Evolutionary conservation across 495 filamentous ascomycete species (phyloP).

Genomic region (Penicillium maclennaniae): DNA sequence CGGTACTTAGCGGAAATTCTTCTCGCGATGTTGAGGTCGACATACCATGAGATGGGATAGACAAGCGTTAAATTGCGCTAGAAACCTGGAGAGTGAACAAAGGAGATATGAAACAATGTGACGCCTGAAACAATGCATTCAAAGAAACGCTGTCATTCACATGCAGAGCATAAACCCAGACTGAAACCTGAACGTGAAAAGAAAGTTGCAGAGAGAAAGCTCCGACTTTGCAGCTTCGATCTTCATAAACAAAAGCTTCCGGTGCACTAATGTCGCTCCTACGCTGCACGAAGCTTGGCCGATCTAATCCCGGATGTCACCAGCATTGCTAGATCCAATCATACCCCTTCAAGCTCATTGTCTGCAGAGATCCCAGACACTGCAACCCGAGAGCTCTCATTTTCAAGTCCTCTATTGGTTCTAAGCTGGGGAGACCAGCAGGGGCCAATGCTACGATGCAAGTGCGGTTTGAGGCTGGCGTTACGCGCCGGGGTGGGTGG

Average conservation of each 20-base stretch:
- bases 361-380: conserved; percentile 21
- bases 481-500: conserved; percentile 27
- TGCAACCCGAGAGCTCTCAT: neutral
- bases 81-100: conserved; percentile 3
- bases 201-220: conserved; percentile 1
- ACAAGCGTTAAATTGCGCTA: neutral
- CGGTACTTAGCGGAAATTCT: neutral
- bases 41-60: neutral
- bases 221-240: neutral
- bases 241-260: neutral
- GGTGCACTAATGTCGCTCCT: neutral
- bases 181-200: conserved; percentile 5
- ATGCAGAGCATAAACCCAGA: conserved; percentile 3
- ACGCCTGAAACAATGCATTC: conserved; percentile 23
- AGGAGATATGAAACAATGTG: conserved; percentile 19
- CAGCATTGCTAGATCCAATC: neutral
- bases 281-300: conserved; percentile 3
- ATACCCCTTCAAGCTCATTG: neutral
- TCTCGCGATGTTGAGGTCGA: neutral
- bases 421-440: conserved; percentile 11
- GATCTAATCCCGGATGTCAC: conserved; percentile 1
- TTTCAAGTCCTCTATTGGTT: conserved; percentile 10
- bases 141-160: conserved; percentile 19
- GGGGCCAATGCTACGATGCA: conserved; percentile 5
- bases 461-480: conserved; percentile 4